Evolutionary conservation across 176 grass and related monocot genomes (phyloP), one percentile per base, ranked within the genome.

Genomic region (Hsuehochloa calcarea): DNA sequence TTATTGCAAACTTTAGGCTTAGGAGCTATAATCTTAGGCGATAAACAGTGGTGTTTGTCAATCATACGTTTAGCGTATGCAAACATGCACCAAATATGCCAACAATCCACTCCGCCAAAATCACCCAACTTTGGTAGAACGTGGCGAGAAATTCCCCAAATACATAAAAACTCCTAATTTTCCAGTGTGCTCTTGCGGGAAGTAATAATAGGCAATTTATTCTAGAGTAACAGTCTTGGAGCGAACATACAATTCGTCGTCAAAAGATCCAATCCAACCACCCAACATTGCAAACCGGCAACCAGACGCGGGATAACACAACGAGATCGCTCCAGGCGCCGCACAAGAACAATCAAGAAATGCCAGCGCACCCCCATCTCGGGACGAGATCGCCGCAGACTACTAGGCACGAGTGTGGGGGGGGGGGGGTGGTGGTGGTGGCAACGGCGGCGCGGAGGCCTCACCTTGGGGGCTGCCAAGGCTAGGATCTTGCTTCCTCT

Each of bases 401-500:
- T 54, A 27, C 27, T 5, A 17, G 10, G 45, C 10, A 6, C 15
- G 60, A 0, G 3, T 8, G 0, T 40, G 37, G 68, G 20, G 13
- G n/a, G n/a, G n/a, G n/a, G n/a, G n/a, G n/a, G n/a, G n/a, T n/a
- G n/a, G n/a, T n/a, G n/a, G n/a, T n/a, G n/a, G n/a, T n/a, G n/a
- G 17, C 22, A 85, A 90, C 70, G 88, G 63, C 88, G 44, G 72
- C 34, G 78, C 1, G 35, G 38, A 17, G 54, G 27, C 1, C 19
- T 90, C 72, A 90, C 88, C 88, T 78, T 61, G 45, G 34, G 56
- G 72, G 55, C 19, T 23, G 25, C 41, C 26, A 31, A 26, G 77
- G 88, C 56, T 86, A 82, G 84, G 88, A 56, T 86, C 5, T 41
- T 61, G 78, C 64, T 20, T 78, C 58, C 38, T 80, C 61, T 26